Base-by-base conservation (phyloP, 208 protist genomes). In the Acanthamoeba polyphaga region DNA sequence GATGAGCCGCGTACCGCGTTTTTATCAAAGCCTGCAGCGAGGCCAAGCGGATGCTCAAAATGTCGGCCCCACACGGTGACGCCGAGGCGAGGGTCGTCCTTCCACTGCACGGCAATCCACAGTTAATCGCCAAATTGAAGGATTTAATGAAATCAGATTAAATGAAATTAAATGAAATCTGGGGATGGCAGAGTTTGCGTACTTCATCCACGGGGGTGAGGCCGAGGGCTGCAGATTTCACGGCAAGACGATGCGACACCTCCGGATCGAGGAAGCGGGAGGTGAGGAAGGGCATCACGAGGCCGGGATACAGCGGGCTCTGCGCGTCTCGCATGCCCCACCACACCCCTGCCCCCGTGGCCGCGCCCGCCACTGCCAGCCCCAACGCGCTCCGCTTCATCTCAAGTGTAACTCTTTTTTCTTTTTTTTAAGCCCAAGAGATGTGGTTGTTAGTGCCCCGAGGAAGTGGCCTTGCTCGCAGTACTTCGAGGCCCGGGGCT, bases 21-120 rank as follows among this genome's bases (percentile, higher is more conserved):
- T 51, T 98, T 98, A 46, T 98, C 97, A 80, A 97, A 98, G 51
- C 97, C 97, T 3, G 97, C 97, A 8, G 97, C 97, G 19, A 98
- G 93, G 10, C 97, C 97, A 22, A 98, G 60, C 13, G 97, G 97
- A 85, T 97, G 97, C 12, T 53, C 55, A 46, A 98, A 96, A 13
- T 58, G 43, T 15, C 87, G n/a, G 10, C 96, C 97, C 88, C 96
- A 98, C 53, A 98, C 60, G 5, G 58, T 27, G 32, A 88, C 96
- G 17, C 60, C 19, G 27, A 97, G 94, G 27, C 62, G 46, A 1
- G 7, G 7, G 15, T 74, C 60, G 24, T 34, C 60, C 85, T 80
- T 22, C 53, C 60, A 32, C 55, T 46, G 8, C 32, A 46, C 38
- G 38, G 38, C 38, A 43, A 43, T 43, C 38, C 1, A 43, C 38